These are phyloP conservation scores for Platanthera guangdongensis DNA, from an alignment of 106 monocot genomes.

Conservation along the genomic window DNA sequence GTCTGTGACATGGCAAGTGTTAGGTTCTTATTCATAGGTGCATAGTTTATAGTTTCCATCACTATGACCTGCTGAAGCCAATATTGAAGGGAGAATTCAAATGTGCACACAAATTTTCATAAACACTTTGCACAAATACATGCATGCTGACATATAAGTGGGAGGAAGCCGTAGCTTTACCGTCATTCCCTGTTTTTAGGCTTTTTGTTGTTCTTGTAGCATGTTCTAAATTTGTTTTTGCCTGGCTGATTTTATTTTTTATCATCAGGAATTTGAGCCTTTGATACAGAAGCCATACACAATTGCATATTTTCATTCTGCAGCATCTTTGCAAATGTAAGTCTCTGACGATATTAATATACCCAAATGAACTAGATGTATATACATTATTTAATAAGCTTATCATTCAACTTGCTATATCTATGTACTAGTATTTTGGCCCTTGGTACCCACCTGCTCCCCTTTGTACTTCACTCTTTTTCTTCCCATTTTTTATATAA, in stretches of 20 bases:
- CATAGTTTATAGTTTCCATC: not conserved
- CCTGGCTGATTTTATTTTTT: not conserved
- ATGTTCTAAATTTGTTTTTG: not conserved
- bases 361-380: not conserved
- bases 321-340: slow-evolving; percentile 93
- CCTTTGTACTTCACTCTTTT: no score
- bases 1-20: not conserved
- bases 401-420: not conserved
- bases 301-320: slow-evolving; percentile 97
- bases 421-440: no score
- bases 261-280: slow-evolving; percentile 81
- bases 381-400: not conserved
- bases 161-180: not conserved
- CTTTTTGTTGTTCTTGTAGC: not conserved
- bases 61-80: not conserved
- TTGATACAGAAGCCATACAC: slow-evolving; percentile 96
- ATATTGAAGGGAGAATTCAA: not conserved
- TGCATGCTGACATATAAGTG: not conserved
- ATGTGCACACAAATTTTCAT: not conserved
- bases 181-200: not conserved
- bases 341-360: slow-evolving; percentile 16
- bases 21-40: not conserved
- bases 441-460: no score
- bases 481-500: no score
- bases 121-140: not conserved